Conservation (phyloP, 495 filamentous ascomycete species). For the Penicillium flavigenum region DNA sequence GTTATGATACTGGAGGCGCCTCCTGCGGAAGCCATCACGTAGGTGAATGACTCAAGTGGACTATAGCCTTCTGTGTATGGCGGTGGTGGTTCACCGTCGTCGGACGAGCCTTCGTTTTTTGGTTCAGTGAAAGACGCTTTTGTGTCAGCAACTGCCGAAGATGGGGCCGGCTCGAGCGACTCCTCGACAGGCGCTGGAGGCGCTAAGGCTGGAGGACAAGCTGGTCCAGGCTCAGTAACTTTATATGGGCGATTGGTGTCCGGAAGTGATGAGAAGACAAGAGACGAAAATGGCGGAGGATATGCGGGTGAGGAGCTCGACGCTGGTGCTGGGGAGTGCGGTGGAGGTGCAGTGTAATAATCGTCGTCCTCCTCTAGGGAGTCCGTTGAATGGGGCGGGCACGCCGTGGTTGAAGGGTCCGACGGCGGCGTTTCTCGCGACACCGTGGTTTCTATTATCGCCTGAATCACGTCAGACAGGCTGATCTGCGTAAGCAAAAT, state of each 20-base stretch:
- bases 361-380: conserved; percentile 49
- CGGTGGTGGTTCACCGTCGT: conserved; percentile 89
- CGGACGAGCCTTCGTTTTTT: conserved; percentile 70
- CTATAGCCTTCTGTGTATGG: conserved; percentile 94
- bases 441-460: conserved; percentile 55
- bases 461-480: conserved; percentile 8
- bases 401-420: conserved; percentile 65
- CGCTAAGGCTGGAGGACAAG: conserved; percentile 60
- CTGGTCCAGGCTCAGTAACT: conserved; percentile 55
- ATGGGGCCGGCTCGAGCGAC: conserved; percentile 47
- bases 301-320: conserved; percentile 51
- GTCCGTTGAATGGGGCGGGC: conserved; percentile 50
- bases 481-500: conserved; percentile 3
- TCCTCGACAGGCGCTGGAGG: conserved; percentile 40
- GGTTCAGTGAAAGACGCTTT: conserved; percentile 77
- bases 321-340: conserved; percentile 66
- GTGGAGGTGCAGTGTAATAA: conserved; percentile 60
- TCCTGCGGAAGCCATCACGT: conserved; percentile 96
- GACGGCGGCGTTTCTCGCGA: conserved; percentile 61
- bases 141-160: conserved; percentile 66
- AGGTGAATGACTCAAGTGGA: conserved; percentile 89
- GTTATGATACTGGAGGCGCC: conserved; percentile 98
- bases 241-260: conserved; percentile 49
- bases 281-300: conserved; percentile 65
- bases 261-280: conserved; percentile 49